Conservation (phyloP, 2,329 filamentous ascomycete species). For the Diaporthe eres region DNA sequence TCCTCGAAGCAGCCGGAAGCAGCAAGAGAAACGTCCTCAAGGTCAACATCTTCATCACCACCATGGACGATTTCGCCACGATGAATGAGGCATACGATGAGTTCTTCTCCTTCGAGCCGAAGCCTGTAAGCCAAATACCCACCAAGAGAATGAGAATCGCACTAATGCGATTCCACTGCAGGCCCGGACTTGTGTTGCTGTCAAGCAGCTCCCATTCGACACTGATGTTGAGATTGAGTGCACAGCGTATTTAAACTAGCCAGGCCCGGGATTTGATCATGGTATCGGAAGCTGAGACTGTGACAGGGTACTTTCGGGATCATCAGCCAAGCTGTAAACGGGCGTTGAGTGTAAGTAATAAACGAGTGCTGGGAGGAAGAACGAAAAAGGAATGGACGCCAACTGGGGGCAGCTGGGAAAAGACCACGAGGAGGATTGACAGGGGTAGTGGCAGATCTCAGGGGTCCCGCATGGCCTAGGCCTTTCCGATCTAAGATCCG, state of each 20-base stretch:
- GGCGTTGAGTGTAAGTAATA: neutral
- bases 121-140: slow-evolving; percentile 59
- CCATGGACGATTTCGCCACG: slow-evolving; percentile 74
- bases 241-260: slow-evolving; percentile 61
- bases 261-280: neutral
- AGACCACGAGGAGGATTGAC: neutral
- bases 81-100: slow-evolving; percentile 71
- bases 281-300: slow-evolving; percentile 3
- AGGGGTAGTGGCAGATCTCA: slow-evolving; percentile 2
- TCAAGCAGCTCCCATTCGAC: slow-evolving; percentile 78
- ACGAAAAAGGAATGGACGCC: neutral
- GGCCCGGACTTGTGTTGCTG: slow-evolving; percentile 78
- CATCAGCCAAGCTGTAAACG: slow-evolving; percentile 6
- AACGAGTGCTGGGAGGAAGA: too few relatives aligned
- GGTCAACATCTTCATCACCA: slow-evolving; percentile 75
- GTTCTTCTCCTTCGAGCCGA: slow-evolving; percentile 60
- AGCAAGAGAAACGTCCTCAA: slow-evolving; percentile 74
- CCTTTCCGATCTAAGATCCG: slow-evolving; percentile 18
- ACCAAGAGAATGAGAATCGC: neutral
- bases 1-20: slow-evolving; percentile 73
- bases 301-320: slow-evolving; percentile 18
- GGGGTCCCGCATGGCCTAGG: slow-evolving; percentile 5
- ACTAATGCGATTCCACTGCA: slow-evolving; percentile 38
- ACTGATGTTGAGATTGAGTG: slow-evolving; percentile 84
- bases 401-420: neutral